These are phyloP conservation scores for Ensete ventricosum DNA, from an alignment of 176 grass and related monocot species.

Conservation along the genomic window DNA sequence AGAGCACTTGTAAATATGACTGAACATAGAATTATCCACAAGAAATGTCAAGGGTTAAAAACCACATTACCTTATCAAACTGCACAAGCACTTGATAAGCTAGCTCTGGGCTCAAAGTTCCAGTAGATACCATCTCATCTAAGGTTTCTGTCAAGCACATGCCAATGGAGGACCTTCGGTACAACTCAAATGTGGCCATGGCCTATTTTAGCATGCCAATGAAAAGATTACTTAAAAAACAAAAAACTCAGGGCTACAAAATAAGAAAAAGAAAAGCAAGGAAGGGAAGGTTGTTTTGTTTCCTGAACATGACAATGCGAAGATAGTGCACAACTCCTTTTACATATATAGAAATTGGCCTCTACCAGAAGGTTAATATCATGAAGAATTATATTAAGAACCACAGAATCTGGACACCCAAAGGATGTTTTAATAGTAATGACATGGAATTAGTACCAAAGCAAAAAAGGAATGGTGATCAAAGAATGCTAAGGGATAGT, in stretches of 20 bases:
- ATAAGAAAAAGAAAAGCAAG: neutral
- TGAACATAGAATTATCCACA: neutral
- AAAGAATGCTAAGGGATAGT: neutral
- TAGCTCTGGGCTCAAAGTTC: constrained; percentile 56
- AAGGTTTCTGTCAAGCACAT: constrained; percentile 69
- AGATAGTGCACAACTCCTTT: neutral
- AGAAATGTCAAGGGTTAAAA: neutral
- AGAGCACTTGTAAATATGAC: neutral
- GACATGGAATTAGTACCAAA: neutral
- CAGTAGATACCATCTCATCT: constrained; percentile 69
- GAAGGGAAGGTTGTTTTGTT: neutral
- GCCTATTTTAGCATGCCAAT: constrained; percentile 11
- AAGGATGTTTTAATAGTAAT: neutral
- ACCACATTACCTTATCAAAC: constrained; percentile 67
- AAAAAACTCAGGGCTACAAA: neutral
- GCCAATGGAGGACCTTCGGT: constrained; percentile 68
- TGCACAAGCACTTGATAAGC: constrained; percentile 78
- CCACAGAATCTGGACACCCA: neutral
- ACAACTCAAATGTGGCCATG: constrained; percentile 81
- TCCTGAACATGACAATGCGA: neutral
- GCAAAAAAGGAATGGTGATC: neutral
- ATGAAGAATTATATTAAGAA: neutral
- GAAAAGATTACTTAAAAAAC: neutral
- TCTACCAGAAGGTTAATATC: neutral
- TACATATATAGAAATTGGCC: neutral